phyloP scores from a whole-genome alignment of 352 stramenopile genomes.

The Globisporangium viniferum region DNA sequence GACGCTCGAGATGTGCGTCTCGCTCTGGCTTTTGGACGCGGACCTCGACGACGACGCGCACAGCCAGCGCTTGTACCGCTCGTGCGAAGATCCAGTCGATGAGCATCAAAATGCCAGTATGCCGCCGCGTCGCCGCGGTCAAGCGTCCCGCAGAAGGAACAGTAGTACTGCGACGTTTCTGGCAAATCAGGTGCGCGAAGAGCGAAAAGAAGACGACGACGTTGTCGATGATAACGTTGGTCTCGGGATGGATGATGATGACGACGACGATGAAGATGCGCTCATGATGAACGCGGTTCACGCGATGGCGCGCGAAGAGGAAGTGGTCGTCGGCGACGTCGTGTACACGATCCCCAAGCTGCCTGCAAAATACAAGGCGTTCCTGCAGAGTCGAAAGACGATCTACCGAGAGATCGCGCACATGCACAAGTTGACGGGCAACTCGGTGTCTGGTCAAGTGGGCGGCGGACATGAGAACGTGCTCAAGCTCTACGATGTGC shows the following conservation, averaged over 20 bases:
- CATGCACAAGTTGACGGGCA: conserved; percentile 91
- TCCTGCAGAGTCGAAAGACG: conserved; percentile 88
- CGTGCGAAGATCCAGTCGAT: conserved; percentile 42
- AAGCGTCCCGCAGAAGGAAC: conserved; percentile 7
- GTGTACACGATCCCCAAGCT: conserved; percentile 79
- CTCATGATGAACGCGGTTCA: conserved; percentile 29
- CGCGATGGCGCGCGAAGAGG: conserved; percentile 16
- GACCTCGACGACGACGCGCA: conserved; percentile 38
- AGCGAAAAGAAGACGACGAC: conserved; percentile 24
- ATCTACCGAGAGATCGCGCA: conserved; percentile 96
- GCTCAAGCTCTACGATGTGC: conserved; percentile 94
- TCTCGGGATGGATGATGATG: neutral
- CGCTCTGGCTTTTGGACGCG: conserved; percentile 74
- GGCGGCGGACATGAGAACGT: conserved; percentile 93
- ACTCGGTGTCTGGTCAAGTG: conserved; percentile 69
- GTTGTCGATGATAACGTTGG: conserved; percentile 2
- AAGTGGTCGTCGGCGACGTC: conserved; percentile 30
- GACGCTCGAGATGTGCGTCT: conserved; percentile 86
- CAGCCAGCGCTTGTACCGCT: conserved; percentile 13
- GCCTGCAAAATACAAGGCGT: conserved; percentile 91
- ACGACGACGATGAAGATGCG: conserved; percentile 32
- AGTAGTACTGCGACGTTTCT: neutral
- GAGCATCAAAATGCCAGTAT: conserved; percentile 16
- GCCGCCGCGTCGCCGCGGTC: neutral
- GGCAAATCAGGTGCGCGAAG: conserved; percentile 11